Percentiles rank a stretch among this genome's conserved stretches.
Evolutionary conservation across 2,329 filamentous ascomycete species (phyloP).

Genomic region (Teratosphaeria gauchensis): DNA sequence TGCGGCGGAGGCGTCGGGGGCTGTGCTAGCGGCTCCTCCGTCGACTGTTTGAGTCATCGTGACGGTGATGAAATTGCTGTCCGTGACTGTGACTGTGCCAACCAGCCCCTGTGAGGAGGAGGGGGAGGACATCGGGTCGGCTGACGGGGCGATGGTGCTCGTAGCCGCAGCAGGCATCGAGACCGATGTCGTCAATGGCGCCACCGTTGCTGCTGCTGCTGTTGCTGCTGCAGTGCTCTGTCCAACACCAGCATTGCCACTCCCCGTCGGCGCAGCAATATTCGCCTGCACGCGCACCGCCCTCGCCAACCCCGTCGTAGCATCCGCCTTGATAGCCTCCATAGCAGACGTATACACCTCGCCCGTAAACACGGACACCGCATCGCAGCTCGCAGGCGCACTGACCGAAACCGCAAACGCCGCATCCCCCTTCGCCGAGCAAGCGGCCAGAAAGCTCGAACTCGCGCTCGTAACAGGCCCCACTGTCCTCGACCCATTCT

Average conservation of each 20-base stretch:
- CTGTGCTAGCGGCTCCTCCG: neutral
- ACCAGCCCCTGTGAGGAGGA: no score
- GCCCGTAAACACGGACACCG: constrained; percentile 5
- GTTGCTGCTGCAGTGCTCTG: neutral
- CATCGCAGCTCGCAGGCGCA: constrained; percentile 13
- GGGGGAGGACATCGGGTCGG: no score
- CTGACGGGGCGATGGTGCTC: no score
- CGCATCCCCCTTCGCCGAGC: constrained; percentile 11
- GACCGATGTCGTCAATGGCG: neutral
- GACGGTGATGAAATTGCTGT: no score
- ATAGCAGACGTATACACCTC: neutral
- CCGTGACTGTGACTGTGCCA: no score
- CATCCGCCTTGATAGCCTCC: neutral
- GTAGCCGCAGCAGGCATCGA: neutral
- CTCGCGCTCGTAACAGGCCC: constrained; percentile 7
- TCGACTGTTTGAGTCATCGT: no score
- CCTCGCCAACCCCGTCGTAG: constrained; percentile 1
- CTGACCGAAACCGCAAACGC: constrained; percentile 5
- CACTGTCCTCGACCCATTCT: constrained; percentile 11
- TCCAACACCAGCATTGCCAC: neutral
- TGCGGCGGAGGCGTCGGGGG: no score
- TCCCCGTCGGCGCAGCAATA: neutral
- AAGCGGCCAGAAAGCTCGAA: constrained; percentile 13
- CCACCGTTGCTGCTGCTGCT: neutral
- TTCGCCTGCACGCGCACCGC: neutral